Percentiles rank a stretch among this genome's conserved stretches.
phyloP scores from a whole-genome alignment of 1,139 yeast species.

The Geotrichum restrictum region DNA sequence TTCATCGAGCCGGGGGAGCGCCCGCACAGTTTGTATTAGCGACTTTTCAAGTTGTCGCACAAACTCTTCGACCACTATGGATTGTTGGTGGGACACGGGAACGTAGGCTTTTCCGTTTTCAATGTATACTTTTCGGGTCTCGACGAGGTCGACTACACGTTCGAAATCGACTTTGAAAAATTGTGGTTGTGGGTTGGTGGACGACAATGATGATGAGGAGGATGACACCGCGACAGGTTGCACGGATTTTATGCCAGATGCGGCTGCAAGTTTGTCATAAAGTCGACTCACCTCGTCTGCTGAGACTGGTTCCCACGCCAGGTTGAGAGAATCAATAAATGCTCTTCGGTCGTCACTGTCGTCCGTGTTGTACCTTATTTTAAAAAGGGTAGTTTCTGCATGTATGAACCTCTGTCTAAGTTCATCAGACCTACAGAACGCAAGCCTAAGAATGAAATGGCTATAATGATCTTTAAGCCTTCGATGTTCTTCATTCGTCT shows the following conservation, averaged over 20 bases:
- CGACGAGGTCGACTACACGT: constrained; percentile 70
- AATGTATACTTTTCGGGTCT: constrained; percentile 63
- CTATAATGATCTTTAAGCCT: constrained; percentile 87
- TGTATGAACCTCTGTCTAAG: constrained; percentile 71
- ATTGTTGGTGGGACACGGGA: constrained; percentile 75
- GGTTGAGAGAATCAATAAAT: constrained; percentile 52
- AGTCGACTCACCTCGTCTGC: constrained; percentile 56
- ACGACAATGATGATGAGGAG: neutral
- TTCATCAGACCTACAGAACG: constrained; percentile 85
- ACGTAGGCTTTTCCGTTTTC: constrained; percentile 74
- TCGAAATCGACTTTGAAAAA: constrained; percentile 81
- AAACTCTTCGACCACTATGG: constrained; percentile 64
- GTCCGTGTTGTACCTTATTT: constrained; percentile 61
- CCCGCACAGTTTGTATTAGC: constrained; percentile 66
- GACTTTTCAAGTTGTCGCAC: constrained; percentile 50
- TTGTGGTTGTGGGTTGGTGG: neutral
- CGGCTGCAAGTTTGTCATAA: constrained; percentile 51
- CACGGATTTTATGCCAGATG: constrained; percentile 41
- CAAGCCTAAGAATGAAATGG: constrained; percentile 80
- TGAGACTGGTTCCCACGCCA: constrained; percentile 67
- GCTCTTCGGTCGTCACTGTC: constrained; percentile 67
- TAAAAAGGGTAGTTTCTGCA: constrained; percentile 72
- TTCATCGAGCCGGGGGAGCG: constrained; percentile 82
- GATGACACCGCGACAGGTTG: no score
- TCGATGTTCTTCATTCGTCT: constrained; percentile 46